Conservation (phyloP, 2,329 filamentous ascomycete genomes). For the Chlorencoelia australis region DNA sequence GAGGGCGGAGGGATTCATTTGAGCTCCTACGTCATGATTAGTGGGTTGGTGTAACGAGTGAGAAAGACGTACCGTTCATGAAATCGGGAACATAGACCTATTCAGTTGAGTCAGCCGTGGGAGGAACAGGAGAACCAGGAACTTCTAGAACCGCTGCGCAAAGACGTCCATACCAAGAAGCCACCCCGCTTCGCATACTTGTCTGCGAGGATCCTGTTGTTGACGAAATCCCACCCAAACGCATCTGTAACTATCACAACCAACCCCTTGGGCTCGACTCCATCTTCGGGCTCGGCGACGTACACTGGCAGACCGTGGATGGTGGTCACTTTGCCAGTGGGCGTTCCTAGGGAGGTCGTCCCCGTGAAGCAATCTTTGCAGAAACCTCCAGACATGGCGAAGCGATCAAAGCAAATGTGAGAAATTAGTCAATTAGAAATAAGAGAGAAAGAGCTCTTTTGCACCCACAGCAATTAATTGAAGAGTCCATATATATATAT, state of each 20-base stretch:
- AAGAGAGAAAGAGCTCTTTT: no score
- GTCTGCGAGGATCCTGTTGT: slow-evolving; percentile 39
- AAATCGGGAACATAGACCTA: slow-evolving; percentile 44
- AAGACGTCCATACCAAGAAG: no score
- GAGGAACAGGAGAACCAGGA: no score
- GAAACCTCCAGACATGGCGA: no score
- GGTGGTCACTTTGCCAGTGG: slow-evolving; percentile 30
- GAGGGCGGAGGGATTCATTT: slow-evolving; percentile 9
- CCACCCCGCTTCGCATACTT: slow-evolving; percentile 35
- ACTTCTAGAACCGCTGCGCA: no score
- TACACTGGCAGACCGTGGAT: slow-evolving; percentile 37
- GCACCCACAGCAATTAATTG: no score
- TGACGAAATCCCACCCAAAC: slow-evolving; percentile 40
- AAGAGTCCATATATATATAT: no score
- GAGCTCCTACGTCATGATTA: not conserved
- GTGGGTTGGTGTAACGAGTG: not conserved
- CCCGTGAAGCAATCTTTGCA: slow-evolving; percentile 30
- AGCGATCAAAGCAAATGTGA: no score
- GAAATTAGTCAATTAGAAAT: no score
- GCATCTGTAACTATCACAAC: slow-evolving; percentile 40
- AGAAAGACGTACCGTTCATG: slow-evolving; percentile 34
- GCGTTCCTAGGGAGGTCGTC: slow-evolving; percentile 29
- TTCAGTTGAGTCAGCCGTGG: no score
- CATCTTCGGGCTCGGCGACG: slow-evolving; percentile 29
- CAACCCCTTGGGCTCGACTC: slow-evolving; percentile 30